phyloP scores from a whole-genome alignment of 176 grass and related monocot genomes.

The Avena atlantica region DNA sequence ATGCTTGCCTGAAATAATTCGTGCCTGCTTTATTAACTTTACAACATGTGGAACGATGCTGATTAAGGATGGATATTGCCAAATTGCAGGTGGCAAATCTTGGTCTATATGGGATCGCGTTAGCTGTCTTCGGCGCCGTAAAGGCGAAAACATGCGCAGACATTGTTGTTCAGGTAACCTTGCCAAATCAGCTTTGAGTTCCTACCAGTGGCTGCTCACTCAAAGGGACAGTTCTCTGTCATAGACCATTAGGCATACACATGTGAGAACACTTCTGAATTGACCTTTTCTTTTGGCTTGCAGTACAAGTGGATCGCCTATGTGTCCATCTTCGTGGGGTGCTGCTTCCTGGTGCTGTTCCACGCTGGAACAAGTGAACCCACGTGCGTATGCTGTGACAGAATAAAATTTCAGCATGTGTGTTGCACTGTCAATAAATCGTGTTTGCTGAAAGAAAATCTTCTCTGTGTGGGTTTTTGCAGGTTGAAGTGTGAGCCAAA shows the following conservation, averaged over 20 bases:
- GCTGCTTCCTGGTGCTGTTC: slow-evolving; percentile 66
- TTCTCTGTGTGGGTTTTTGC: slow-evolving; percentile 25
- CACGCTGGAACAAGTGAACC: slow-evolving; percentile 67
- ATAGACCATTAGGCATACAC: background rate
- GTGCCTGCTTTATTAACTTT: background rate
- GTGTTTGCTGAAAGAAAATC: background rate
- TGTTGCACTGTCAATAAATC: too few species aligned
- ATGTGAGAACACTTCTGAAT: too few species aligned
- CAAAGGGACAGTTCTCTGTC: background rate
- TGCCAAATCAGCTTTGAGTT: slow-evolving; percentile 27
- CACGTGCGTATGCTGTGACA: slow-evolving; percentile 48
- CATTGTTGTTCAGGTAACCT: slow-evolving; percentile 65
- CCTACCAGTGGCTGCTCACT: background rate
- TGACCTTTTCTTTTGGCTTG: background rate
- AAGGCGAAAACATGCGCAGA: slow-evolving; percentile 50
- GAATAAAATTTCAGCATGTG: background rate
- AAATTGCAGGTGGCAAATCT: slow-evolving; percentile 72
- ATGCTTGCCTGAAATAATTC: background rate
- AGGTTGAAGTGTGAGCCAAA: slow-evolving; percentile 55
- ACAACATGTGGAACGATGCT: slow-evolving; percentile 39
- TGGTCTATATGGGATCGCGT: slow-evolving; percentile 62
- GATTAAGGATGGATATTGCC: background rate
- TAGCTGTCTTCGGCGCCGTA: slow-evolving; percentile 55
- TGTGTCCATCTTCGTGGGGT: slow-evolving; percentile 68
- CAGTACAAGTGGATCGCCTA: slow-evolving; percentile 84